These are phyloP conservation scores for Eutrema salsugineum DNA, from an alignment of 441 rosid species.

Conservation along the genomic window DNA sequence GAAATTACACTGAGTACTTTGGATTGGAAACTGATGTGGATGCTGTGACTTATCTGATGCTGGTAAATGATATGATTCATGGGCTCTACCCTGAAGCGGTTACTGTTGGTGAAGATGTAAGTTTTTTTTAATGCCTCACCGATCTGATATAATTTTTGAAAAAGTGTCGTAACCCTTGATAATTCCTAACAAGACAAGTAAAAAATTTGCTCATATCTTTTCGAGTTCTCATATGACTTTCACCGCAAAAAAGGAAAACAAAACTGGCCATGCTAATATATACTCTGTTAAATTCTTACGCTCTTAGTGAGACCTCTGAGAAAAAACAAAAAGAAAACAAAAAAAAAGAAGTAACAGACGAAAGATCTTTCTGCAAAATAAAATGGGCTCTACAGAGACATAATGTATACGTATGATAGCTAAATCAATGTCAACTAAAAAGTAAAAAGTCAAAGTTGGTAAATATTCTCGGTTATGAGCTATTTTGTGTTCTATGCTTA, in stretches of 20 bases:
- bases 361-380: not conserved
- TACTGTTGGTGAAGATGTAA: constrained; percentile 95
- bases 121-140: constrained; percentile 31
- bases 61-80: constrained; percentile 93
- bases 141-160: not conserved
- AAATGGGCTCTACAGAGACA: not conserved
- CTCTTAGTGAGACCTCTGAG: not conserved
- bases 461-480: not conserved
- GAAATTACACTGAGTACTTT: constrained; percentile 90
- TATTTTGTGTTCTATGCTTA: not conserved
- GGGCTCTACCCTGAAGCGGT: constrained; percentile 95
- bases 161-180: not conserved
- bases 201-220: not conserved
- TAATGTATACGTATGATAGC: not conserved
- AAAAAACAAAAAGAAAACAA: too few relatives aligned
- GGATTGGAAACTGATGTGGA: constrained; percentile 92
- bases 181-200: not conserved
- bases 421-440: not conserved
- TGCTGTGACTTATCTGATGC: constrained; percentile 88
- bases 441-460: not conserved
- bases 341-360: not conserved
- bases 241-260: not conserved
- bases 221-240: not conserved
- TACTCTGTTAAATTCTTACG: not conserved
- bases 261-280: not conserved